These are phyloP conservation scores for Cubamyces lactineus DNA, from an alignment of 768 basidiomycete genomes.

Conservation along the genomic window DNA sequence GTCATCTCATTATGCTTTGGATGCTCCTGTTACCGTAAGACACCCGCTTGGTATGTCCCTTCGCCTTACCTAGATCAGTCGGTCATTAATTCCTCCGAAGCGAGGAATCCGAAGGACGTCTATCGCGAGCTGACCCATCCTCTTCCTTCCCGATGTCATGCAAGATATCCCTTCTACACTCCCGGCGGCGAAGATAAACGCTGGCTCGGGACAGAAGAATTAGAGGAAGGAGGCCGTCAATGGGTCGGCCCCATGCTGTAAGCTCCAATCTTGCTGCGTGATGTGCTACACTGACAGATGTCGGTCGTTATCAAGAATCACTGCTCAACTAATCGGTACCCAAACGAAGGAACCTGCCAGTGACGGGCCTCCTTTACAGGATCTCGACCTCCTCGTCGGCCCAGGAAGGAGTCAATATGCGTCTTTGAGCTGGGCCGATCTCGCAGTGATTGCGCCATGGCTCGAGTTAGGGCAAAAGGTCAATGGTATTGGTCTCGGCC, in stretches of 20 bases:
- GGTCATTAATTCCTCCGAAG: not conserved
- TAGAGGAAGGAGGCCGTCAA: constrained; percentile 61
- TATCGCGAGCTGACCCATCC: constrained; percentile 58
- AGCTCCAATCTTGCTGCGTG: constrained; percentile 19
- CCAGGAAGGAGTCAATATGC: constrained; percentile 61
- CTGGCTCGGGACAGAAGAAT: constrained; percentile 55
- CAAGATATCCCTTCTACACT: constrained; percentile 74
- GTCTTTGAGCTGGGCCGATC: constrained; percentile 71
- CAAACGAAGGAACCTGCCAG: constrained; percentile 42
- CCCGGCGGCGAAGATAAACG: constrained; percentile 69
- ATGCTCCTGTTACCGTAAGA: not conserved
- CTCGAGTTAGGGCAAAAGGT: constrained; percentile 70
- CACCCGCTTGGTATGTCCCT: constrained; percentile 9
- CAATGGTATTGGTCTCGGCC: constrained; percentile 73
- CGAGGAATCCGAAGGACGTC: constrained; percentile 23
- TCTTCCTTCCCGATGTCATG: constrained; percentile 55
- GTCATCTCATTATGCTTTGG: constrained; percentile 1
- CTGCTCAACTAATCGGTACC: constrained; percentile 57
- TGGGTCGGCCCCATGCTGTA: constrained; percentile 80
- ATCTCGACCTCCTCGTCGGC: constrained; percentile 51
- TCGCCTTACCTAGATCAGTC: not conserved
- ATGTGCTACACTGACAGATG: not conserved
- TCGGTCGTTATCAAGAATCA: constrained; percentile 52
- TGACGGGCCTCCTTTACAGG: constrained; percentile 45
- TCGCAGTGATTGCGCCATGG: constrained; percentile 79